phyloP scores from a whole-genome alignment of 495 filamentous ascomycete species.

The Saxophila tyrrhenica region DNA sequence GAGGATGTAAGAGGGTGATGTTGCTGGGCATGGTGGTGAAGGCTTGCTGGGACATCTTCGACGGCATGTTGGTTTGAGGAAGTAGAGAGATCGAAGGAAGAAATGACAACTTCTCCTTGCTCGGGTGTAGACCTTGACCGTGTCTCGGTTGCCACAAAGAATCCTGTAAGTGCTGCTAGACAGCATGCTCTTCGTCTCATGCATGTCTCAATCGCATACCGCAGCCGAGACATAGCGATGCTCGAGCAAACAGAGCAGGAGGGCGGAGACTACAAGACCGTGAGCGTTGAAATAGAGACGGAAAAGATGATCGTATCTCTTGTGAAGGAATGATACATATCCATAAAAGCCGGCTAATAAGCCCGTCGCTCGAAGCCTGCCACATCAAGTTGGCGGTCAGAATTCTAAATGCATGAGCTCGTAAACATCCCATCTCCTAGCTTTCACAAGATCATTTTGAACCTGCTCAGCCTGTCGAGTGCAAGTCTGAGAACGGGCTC shows the following conservation, averaged over 20 bases:
- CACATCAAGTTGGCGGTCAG: neutral
- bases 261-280: neutral
- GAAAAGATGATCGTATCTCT: neutral
- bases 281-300: neutral
- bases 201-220: neutral
- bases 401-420: neutral
- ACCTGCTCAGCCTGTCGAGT: slow-evolving; percentile 4
- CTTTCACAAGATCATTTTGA: neutral
- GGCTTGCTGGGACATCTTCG: no score
- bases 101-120: neutral
- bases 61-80: no score
- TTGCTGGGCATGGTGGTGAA: no score
- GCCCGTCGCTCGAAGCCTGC: neutral
- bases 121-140: no score
- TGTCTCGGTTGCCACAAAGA: no score
- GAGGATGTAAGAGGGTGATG: no score
- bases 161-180: no score
- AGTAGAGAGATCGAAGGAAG: no score
- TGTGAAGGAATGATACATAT: neutral
- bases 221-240: neutral
- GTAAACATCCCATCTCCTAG: neutral
- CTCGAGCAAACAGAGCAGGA: neutral
- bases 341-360: neutral
- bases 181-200: neutral
- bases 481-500: slow-evolving; percentile 18